Conservation (phyloP, 148 eudicot genomes). For the Vaccinium corymbosum region DNA sequence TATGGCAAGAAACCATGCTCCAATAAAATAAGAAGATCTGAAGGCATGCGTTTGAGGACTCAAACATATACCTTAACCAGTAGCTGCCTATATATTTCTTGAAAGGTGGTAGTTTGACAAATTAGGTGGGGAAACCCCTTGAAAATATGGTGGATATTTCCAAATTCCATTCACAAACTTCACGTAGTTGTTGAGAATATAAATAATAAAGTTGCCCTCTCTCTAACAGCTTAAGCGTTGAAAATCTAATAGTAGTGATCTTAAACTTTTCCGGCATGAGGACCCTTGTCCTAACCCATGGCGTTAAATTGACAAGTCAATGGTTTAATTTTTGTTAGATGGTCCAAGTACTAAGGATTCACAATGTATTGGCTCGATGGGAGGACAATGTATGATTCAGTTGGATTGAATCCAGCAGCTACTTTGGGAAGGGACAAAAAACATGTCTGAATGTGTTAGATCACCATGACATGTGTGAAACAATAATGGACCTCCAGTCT, state of each 20-base stretch:
- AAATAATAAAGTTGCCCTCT: too few relatives aligned
- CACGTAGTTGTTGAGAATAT: background rate
- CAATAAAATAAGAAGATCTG: too few relatives aligned
- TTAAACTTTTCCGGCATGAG: background rate
- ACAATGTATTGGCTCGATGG: background rate
- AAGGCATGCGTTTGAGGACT: background rate
- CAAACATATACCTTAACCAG: background rate
- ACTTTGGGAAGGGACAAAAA: background rate
- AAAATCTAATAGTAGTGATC: background rate
- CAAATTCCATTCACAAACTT: background rate
- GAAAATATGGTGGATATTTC: background rate
- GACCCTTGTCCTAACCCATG: slow-evolving; percentile 1
- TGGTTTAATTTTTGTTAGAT: background rate
- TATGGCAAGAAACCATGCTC: background rate
- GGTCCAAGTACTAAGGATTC: background rate
- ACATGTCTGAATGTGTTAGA: background rate
- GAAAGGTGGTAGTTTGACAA: background rate
- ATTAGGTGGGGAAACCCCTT: background rate
- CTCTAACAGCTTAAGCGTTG: too few relatives aligned
- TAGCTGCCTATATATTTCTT: background rate
- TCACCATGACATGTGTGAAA: background rate
- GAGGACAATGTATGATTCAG: background rate
- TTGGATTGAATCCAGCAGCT: background rate
- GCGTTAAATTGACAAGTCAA: background rate
- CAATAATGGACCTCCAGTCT: background rate